A percentile compares a stretch with the other conserved stretches of the same genome.
Evolutionary conservation across 2,329 filamentous ascomycete genomes (phyloP).

Genomic region (Neurospora sp.): DNA sequence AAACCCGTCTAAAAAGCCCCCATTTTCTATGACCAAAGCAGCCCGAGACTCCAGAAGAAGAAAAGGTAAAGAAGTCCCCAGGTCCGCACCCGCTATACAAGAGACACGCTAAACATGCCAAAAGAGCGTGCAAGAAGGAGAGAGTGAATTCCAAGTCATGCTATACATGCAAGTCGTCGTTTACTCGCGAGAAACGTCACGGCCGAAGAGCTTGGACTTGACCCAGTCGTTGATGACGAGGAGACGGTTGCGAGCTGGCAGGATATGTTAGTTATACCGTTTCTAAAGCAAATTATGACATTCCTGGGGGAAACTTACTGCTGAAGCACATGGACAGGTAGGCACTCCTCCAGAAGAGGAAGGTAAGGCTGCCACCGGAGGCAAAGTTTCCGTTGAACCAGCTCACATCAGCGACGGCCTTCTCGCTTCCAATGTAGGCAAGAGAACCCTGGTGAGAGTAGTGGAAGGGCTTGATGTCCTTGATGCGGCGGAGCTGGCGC

Average conservation of each 20-base stretch:
- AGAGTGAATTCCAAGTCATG: background rate
- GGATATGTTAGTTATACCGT: slow-evolving; percentile 12
- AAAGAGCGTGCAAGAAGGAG: background rate
- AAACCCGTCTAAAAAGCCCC: slow-evolving; percentile 8
- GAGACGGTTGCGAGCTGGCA: slow-evolving; percentile 78
- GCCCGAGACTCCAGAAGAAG: slow-evolving; percentile 6
- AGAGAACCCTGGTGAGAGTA: slow-evolving; percentile 96
- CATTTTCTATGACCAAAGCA: slow-evolving; percentile 14
- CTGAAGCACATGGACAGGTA: slow-evolving; percentile 99
- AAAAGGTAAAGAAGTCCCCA: background rate
- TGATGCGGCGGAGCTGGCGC: slow-evolving; percentile 77
- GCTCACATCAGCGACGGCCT: slow-evolving; percentile 88
- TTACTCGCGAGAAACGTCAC: slow-evolving; percentile 83
- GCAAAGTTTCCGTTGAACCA: slow-evolving; percentile 98
- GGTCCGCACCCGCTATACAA: slow-evolving; percentile 1
- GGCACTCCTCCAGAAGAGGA: slow-evolving; percentile 95
- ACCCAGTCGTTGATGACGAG: slow-evolving; percentile 91
- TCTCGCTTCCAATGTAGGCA: slow-evolving; percentile 96
- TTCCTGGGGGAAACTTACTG: slow-evolving; percentile 54
- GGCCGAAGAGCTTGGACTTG: slow-evolving; percentile 93
- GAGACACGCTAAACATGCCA: slow-evolving; percentile 1
- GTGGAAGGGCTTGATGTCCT: slow-evolving; percentile 94
- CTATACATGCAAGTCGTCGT: slow-evolving; percentile 3
- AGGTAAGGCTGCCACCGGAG: slow-evolving; percentile 85
- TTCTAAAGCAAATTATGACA: background rate